Conservation (phyloP, 768 basidiomycete species). For the Leccinellum albellum region DNA sequence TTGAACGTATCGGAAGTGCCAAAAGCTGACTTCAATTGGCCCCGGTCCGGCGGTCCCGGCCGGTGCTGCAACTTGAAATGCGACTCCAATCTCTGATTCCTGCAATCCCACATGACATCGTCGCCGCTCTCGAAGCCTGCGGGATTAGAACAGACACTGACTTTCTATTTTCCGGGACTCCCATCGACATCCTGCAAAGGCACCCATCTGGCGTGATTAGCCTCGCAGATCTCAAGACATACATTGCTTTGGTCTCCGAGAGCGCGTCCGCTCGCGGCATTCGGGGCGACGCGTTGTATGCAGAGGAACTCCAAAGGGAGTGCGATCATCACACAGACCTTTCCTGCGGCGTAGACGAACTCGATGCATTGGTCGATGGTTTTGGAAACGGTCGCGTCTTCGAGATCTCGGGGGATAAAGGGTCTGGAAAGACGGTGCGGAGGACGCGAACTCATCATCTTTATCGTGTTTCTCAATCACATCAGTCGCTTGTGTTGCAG, state of each 20-base stretch:
- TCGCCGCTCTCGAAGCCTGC: conserved; percentile 42
- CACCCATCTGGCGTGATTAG: conserved; percentile 48
- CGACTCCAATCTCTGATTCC: conserved; percentile 27
- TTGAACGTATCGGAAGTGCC: too few relatives aligned
- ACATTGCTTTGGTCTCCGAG: conserved; percentile 38
- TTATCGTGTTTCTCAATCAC: conserved; percentile 1
- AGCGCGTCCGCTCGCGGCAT: conserved; percentile 42
- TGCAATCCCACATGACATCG: conserved; percentile 40
- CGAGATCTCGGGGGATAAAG: conserved; percentile 65
- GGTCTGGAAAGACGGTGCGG: conserved; percentile 68
- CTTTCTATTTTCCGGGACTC: conserved; percentile 48
- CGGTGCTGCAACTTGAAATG: conserved; percentile 3
- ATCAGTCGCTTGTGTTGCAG: conserved; percentile 60
- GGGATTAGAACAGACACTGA: conserved; percentile 57
- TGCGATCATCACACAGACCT: conserved; percentile 9
- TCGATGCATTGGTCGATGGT: conserved; percentile 52
- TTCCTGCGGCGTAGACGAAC: conserved; percentile 39
- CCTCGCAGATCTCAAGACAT: conserved; percentile 45
- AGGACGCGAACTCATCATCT: neutral
- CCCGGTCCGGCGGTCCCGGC: too few relatives aligned
- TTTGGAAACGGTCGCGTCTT: conserved; percentile 52
- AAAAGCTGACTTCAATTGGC: too few relatives aligned
- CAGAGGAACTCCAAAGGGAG: conserved; percentile 13
- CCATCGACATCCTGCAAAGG: conserved; percentile 47
- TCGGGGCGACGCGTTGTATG: conserved; percentile 28